Evolutionary conservation across 202 grass and related monocot species (phyloP).

Genomic region (Cymbopogon flexuosus): DNA sequence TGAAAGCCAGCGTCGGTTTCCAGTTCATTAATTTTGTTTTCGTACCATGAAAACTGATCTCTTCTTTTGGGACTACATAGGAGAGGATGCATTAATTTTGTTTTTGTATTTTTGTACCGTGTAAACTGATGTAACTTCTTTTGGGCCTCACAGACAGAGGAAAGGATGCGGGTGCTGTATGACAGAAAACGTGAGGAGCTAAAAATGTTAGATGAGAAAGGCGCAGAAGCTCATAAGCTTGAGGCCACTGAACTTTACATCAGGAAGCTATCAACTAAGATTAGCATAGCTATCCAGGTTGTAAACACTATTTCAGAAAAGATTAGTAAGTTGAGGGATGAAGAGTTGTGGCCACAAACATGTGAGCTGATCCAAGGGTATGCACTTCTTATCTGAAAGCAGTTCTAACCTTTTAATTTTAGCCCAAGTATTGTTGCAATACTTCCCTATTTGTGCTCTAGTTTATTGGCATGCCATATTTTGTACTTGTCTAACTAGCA

Average conservation of each 20-base stretch:
- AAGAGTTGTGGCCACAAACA: slow-evolving; percentile 91
- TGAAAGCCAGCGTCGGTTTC: neutral
- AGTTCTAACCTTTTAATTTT: slow-evolving; percentile 9
- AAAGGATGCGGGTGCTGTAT: slow-evolving; percentile 68
- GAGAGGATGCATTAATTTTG: neutral
- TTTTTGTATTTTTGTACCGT: neutral
- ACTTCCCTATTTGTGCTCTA: neutral
- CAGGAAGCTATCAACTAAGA: slow-evolving; percentile 86
- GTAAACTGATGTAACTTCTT: slow-evolving; percentile 7
- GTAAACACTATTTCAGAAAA: slow-evolving; percentile 76
- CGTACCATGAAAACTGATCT: neutral
- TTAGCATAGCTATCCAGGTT: slow-evolving; percentile 92
- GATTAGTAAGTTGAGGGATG: slow-evolving; percentile 83
- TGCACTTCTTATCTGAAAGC: slow-evolving; percentile 10
- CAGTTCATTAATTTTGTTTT: neutral
- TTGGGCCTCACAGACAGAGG: slow-evolving; percentile 52
- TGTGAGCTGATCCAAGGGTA: slow-evolving; percentile 94
- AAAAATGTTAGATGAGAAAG: slow-evolving; percentile 62
- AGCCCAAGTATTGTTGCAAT: neutral
- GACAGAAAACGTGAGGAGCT: slow-evolving; percentile 61
- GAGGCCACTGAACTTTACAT: slow-evolving; percentile 53
- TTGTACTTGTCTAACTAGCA: neutral
- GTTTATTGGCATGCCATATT: neutral
- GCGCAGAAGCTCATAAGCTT: slow-evolving; percentile 74
- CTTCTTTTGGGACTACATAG: slow-evolving; percentile 12